Percentiles rank a stretch among this genome's conserved stretches.
phyloP scores from a whole-genome alignment of 306 rosid species.

The Cercis canadensis region DNA sequence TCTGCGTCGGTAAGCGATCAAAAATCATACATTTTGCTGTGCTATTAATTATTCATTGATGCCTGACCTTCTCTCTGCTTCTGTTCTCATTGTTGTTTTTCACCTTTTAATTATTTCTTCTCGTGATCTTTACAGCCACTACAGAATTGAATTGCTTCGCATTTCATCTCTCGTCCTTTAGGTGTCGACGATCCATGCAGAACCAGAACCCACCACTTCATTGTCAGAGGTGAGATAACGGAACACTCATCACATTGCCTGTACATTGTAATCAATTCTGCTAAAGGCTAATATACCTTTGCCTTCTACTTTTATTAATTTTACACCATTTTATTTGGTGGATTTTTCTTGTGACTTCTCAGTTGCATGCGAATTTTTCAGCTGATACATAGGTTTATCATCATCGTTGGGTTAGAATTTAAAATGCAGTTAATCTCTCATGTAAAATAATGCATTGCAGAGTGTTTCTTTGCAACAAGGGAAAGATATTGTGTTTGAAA shows the following conservation, averaged over 20 bases:
- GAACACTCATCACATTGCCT: neutral
- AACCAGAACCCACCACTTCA: neutral
- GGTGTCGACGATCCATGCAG: constrained; percentile 15
- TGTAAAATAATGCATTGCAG: no score
- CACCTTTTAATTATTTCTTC: neutral
- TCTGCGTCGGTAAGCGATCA: constrained; percentile 37
- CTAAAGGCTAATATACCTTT: neutral
- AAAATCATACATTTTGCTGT: neutral
- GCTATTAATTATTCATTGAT: neutral
- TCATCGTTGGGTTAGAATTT: neutral
- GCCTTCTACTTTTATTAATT: no score
- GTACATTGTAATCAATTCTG: neutral
- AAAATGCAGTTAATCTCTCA: neutral
- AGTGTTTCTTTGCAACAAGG: neutral
- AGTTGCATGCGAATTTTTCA: constrained; percentile 11
- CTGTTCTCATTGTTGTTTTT: neutral
- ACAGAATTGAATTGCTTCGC: constrained; percentile 2
- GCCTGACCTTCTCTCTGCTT: constrained; percentile 4
- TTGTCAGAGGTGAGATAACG: neutral
- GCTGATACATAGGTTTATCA: neutral
- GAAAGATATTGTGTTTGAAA: neutral
- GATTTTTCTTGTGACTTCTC: neutral
- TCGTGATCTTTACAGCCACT: neutral
- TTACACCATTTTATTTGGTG: no score
- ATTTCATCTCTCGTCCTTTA: neutral